phyloP scores from a whole-genome alignment of 2,329 filamentous ascomycete genomes.

The Arachnopeziza araneosa region DNA sequence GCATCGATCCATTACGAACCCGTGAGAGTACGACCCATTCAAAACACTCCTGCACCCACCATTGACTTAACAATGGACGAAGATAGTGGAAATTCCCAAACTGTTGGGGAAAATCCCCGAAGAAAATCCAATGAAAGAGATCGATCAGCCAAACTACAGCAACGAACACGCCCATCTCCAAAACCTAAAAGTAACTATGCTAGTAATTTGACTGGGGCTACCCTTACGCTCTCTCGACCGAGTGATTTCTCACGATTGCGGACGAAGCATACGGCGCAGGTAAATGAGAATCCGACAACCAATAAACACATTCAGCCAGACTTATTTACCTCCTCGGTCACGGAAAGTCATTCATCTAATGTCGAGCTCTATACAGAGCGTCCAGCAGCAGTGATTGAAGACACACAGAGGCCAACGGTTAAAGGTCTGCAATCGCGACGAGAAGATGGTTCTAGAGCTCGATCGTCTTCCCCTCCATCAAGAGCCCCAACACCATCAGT shows the following conservation, averaged over 20 bases:
- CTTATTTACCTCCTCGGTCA: neutral
- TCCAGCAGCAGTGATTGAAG: neutral
- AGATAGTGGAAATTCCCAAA: slow-evolving; percentile 6
- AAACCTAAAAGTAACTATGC: slow-evolving; percentile 23
- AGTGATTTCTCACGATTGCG: neutral
- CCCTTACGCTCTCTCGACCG: slow-evolving; percentile 17
- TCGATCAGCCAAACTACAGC: slow-evolving; percentile 10
- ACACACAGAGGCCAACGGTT: neutral
- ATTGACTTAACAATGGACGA: slow-evolving; percentile 26
- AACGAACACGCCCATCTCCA: slow-evolving; percentile 13
- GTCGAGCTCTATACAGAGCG: neutral
- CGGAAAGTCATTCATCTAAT: neutral
- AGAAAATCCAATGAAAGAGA: neutral
- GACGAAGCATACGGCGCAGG: neutral
- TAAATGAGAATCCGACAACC: neutral
- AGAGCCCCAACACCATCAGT: neutral
- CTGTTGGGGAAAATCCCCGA: neutral
- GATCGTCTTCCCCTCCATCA: neutral
- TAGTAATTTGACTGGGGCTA: slow-evolving; percentile 24
- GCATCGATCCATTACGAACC: slow-evolving; percentile 22
- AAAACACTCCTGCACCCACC: slow-evolving; percentile 1
- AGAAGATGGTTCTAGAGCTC: neutral
- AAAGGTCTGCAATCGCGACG: neutral
- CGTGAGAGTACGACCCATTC: slow-evolving; percentile 11
- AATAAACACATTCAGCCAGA: neutral